A percentile compares a stretch with the other conserved stretches of the same genome.
Evolutionary conservation across 2,329 filamentous ascomycete genomes (phyloP).

Genomic region (Colletotrichum chlorophyti): DNA sequence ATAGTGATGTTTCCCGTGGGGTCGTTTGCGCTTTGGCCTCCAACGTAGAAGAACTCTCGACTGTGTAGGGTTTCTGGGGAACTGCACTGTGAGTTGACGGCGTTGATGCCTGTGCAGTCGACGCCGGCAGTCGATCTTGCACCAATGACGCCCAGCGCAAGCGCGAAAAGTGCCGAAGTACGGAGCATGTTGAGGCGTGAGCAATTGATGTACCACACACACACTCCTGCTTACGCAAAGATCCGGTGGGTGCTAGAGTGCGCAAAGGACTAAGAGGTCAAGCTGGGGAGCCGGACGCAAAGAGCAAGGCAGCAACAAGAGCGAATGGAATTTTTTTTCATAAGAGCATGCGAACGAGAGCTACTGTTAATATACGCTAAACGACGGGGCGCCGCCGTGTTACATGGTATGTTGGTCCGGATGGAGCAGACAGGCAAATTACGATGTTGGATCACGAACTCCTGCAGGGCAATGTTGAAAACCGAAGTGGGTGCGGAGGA

Average conservation of each 20-base stretch:
- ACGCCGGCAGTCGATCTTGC: neutral
- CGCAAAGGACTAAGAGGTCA: neutral
- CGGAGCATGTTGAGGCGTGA: constrained; percentile 3
- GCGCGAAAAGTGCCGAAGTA: constrained; percentile 1
- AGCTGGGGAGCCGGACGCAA: neutral
- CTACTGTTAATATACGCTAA: constrained; percentile 21
- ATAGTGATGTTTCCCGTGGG: constrained; percentile 33
- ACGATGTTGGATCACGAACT: constrained; percentile 2
- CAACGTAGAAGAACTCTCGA: constrained; percentile 39
- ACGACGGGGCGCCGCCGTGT: constrained; percentile 1
- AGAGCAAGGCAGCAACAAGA: neutral
- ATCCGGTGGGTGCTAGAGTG: neutral
- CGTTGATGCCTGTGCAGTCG: constrained; percentile 19
- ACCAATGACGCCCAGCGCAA: constrained; percentile 6
- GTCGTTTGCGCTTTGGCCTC: constrained; percentile 34
- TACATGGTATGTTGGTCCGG: neutral
- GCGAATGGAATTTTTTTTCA: neutral
- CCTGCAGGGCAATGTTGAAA: constrained; percentile 13
- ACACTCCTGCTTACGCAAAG: neutral
- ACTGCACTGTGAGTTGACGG: constrained; percentile 14
- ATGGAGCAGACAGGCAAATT: neutral
- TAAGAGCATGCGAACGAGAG: constrained; percentile 4
- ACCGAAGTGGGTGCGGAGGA: neutral
- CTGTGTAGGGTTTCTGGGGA: constrained; percentile 17
- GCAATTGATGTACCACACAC: neutral